Conservation (phyloP, 2,329 filamentous ascomycete genomes). For the Cercospora sesami region DNA sequence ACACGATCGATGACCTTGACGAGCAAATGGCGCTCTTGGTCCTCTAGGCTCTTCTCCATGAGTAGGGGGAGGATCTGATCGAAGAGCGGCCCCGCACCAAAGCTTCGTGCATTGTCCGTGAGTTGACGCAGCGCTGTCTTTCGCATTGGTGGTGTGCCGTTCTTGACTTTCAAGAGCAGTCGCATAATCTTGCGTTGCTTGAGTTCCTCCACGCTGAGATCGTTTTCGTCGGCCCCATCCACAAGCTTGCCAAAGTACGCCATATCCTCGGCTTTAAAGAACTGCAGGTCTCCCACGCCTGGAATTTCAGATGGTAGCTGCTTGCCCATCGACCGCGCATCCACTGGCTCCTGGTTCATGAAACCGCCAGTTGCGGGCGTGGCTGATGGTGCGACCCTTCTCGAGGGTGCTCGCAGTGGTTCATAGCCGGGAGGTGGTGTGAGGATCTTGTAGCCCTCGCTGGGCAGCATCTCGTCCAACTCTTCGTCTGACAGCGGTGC, state of each 20-base stretch:
- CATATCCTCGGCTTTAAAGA: conserved; percentile 99
- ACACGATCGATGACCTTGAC: conserved; percentile 99
- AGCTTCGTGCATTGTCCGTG: conserved; percentile 94
- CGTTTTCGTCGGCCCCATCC: conserved; percentile 88
- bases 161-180: conserved; percentile 95
- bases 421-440: conserved; percentile 90
- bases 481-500: conserved; percentile 88
- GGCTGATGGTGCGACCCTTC: conserved; percentile 73
- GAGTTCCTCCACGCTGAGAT: conserved; percentile 87
- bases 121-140: conserved; percentile 97
- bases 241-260: conserved; percentile 97
- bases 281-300: conserved; percentile 91
- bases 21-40: conserved; percentile 94
- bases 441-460: conserved; percentile 88
- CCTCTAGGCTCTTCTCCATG: conserved; percentile 97
- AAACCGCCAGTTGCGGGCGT: conserved; percentile 75
- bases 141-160: conserved; percentile 96
- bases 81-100: conserved; percentile 90
- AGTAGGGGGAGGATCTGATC: conserved; percentile 95
- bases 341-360: conserved; percentile 96
- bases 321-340: conserved; percentile 77
- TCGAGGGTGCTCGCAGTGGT: conserved; percentile 72
- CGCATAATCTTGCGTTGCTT: conserved; percentile 99
- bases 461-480: conserved; percentile 84
- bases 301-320: conserved; percentile 94